Evolutionary conservation across 2,329 filamentous ascomycete genomes (phyloP), one percentile per base, ranked within the genome.

Genomic region (Mycocentrospora acerina): DNA sequence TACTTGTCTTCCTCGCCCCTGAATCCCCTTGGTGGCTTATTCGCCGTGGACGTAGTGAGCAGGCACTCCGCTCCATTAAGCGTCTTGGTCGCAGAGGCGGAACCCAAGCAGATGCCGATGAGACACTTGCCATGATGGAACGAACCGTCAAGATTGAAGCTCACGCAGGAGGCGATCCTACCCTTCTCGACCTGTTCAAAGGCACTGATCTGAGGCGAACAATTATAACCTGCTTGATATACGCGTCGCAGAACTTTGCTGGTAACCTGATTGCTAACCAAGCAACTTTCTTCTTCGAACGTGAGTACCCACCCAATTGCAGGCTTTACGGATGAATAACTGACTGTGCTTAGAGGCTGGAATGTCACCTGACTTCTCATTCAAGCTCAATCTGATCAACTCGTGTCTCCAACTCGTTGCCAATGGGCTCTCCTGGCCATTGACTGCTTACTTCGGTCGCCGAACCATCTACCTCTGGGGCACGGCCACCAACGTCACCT

Each of bases 371-470:
- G 69, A 81, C 48, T 74, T 70, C 26, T 78, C 81, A 6, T 84
- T 84, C 59, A 76, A 76, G 35, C 72, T 84, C 16, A 79, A 79
- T 59, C 74, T 85, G 29, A 82, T 83, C 66, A 83, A 77, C 41
- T 83, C 81, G 0, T 78, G 75, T 35, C 78, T 84, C 2, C 77
- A 81, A 55, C 68, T 68, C 57, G 65, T 85, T 55, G 73, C 81
- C 45, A 79, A 82, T 62, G 81, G 81, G 71, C 68, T 81, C 29
- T 83, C 80, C 35, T 85, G 81, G 82, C 66, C 83, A 40, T 74
- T 85, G 32, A 83, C 78, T n/a, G 75, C 74, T 4, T 83, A 78
- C 62, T 71, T 81, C 37, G 80, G 81, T 53, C 76, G 80, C 42
- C 79, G 81, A 35, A 75, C 76, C 12, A 82, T 84, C 62, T 84